Evolutionary conservation across 305 asterid genomes (phyloP).

Genomic region (Rubia peregrina): DNA sequence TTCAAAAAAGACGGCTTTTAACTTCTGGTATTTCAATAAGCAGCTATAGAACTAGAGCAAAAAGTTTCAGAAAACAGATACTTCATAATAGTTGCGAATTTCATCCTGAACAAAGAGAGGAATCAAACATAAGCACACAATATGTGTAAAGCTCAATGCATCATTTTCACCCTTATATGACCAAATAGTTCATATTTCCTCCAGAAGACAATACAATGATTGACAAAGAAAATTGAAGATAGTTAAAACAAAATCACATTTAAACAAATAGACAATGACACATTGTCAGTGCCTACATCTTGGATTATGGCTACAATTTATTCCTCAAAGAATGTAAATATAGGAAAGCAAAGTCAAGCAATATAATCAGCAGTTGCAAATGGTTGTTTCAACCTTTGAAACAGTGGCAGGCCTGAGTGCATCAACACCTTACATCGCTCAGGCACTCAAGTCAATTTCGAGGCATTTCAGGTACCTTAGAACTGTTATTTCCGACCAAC

Average conservation of each 20-base stretch:
- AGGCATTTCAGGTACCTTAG: conserved; percentile 52
- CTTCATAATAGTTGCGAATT: conserved; percentile 45
- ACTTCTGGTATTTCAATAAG: conserved; percentile 58
- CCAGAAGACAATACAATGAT: background rate
- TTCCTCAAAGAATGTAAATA: conserved; percentile 30
- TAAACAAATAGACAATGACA: conserved; percentile 14
- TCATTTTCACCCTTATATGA: background rate
- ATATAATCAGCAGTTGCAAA: conserved; percentile 78
- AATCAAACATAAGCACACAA: conserved; percentile 2
- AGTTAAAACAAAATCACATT: background rate
- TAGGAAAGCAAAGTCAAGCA: conserved; percentile 23
- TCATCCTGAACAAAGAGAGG: conserved; percentile 44
- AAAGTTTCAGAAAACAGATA: background rate
- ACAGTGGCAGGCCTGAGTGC: conserved; percentile 64
- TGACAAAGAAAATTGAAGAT: background rate
- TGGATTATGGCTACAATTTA: conserved; percentile 63
- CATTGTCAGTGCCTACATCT: conserved; percentile 83
- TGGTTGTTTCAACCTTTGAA: conserved; percentile 81
- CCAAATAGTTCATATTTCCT: conserved; percentile 3
- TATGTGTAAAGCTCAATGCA: background rate
- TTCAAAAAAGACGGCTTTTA: conserved; percentile 45
- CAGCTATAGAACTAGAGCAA: too few relatives aligned
- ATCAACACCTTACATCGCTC: conserved; percentile 59
- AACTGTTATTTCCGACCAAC: conserved; percentile 43
- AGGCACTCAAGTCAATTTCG: conserved; percentile 48